Evolutionary conservation across 225 moss, liverwort and hornwort genomes (phyloP).

Genomic region (Bryum argenteum): DNA sequence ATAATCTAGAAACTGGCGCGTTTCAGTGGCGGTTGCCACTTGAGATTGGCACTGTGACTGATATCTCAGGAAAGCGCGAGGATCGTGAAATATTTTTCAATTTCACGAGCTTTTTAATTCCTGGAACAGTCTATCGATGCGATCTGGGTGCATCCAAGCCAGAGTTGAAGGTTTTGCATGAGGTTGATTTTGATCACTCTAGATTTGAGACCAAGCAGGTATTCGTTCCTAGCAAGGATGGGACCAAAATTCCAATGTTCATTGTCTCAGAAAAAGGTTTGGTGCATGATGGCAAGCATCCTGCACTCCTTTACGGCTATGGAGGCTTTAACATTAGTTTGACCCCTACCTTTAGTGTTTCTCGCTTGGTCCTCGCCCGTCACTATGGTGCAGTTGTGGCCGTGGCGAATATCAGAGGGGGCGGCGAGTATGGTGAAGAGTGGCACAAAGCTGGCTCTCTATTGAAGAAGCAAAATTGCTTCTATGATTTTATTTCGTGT

Average conservation of each 20-base stretch:
- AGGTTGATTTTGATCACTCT: constrained; percentile 63
- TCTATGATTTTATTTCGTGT: constrained; percentile 87
- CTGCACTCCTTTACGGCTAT: constrained; percentile 82
- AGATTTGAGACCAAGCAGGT: constrained; percentile 84
- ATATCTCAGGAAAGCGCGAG: constrained; percentile 59
- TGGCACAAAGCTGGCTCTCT: constrained; percentile 95
- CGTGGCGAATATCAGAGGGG: constrained; percentile 86
- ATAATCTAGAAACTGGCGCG: constrained; percentile 64
- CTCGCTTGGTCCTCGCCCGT: constrained; percentile 69
- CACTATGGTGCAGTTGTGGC: constrained; percentile 80
- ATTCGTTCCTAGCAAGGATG: constrained; percentile 79
- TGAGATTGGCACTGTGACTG: constrained; percentile 76
- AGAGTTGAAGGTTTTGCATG: constrained; percentile 65
- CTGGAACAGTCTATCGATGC: constrained; percentile 75
- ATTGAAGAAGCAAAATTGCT: constrained; percentile 83
- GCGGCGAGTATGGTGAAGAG: constrained; percentile 92
- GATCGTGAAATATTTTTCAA: constrained; percentile 72
- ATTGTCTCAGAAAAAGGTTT: constrained; percentile 65
- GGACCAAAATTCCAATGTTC: constrained; percentile 81
- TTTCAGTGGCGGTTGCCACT: constrained; percentile 68
- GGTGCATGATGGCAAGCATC: constrained; percentile 62
- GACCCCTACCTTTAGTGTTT: constrained; percentile 81
- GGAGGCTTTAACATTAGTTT: constrained; percentile 91
- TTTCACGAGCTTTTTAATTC: constrained; percentile 77
- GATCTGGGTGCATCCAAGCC: constrained; percentile 57